These are phyloP conservation scores for Musa troglodytarum DNA, from an alignment of 176 grass and related monocot species.

Conservation along the genomic window DNA sequence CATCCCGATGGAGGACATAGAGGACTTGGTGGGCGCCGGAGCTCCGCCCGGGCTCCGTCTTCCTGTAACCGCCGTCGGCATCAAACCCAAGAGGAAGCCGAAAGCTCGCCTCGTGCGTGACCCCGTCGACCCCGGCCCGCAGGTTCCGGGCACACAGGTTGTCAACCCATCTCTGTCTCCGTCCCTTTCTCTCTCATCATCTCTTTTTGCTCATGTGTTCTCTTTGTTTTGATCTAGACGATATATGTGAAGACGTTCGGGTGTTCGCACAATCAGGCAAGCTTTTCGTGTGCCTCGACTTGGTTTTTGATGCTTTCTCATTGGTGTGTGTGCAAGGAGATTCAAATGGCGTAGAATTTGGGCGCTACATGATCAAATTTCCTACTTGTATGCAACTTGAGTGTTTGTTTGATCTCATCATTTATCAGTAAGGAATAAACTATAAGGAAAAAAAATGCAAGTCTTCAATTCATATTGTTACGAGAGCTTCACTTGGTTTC, in stretches of 20 bases:
- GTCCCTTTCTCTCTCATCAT: not conserved
- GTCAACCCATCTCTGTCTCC: not conserved
- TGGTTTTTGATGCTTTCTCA: not conserved
- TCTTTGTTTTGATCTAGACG: slow-evolving; percentile 37
- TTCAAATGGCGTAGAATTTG: not conserved
- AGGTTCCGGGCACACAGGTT: slow-evolving; percentile 80
- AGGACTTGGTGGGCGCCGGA: slow-evolving; percentile 53
- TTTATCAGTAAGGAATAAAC: not conserved
- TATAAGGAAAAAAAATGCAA: not conserved
- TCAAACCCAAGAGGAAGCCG: slow-evolving; percentile 59
- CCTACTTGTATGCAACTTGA: not conserved
- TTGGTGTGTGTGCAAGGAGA: not conserved
- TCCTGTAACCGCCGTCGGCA: slow-evolving; percentile 44
- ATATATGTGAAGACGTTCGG: slow-evolving; percentile 92
- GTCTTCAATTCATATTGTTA: not conserved
- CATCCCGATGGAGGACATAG: slow-evolving; percentile 72
- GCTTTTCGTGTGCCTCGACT: not conserved
- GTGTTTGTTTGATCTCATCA: not conserved
- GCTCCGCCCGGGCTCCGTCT: slow-evolving; percentile 57
- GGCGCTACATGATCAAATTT: not conserved
- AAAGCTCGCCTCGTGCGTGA: slow-evolving; percentile 30
- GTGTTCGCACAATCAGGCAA: slow-evolving; percentile 93
- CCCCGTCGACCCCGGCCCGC: slow-evolving; percentile 16
- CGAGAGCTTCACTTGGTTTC: not conserved
- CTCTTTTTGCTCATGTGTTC: not conserved